Percentiles rank a stretch among this genome's conserved stretches.
Evolutionary conservation across 2,329 filamentous ascomycete species (phyloP).

Genomic region (Penicillium rolfsii): DNA sequence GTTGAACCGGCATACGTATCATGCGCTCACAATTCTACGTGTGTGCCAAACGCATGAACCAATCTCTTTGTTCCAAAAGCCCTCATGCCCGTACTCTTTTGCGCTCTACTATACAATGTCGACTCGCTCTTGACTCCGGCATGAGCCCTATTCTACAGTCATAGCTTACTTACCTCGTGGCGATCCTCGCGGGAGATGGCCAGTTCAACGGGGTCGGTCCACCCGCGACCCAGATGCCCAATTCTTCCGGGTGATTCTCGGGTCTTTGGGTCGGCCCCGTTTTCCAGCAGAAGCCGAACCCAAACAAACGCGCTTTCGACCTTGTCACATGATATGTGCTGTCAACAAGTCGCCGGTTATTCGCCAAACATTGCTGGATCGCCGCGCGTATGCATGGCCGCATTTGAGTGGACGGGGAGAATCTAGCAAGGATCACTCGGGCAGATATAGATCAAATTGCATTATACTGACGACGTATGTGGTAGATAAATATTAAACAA

Average conservation of each 20-base stretch:
- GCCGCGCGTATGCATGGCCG: background rate
- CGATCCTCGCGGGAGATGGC: background rate
- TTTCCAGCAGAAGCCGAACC: background rate
- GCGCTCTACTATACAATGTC: background rate
- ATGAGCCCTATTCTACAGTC: background rate
- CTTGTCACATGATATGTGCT: background rate
- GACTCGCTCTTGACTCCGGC: background rate
- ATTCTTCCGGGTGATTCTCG: background rate
- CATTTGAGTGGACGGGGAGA: background rate
- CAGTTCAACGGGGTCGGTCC: background rate
- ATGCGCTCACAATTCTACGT: background rate
- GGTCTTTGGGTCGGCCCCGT: background rate
- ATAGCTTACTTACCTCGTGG: background rate
- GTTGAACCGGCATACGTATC: background rate
- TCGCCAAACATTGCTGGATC: background rate
- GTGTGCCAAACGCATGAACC: background rate
- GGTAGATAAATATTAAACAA: background rate
- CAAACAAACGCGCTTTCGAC: background rate
- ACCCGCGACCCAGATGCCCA: background rate
- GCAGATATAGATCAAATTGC: background rate
- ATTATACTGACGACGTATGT: background rate
- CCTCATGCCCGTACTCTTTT: background rate
- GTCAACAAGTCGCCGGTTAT: too few species aligned
- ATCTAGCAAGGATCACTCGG: background rate
- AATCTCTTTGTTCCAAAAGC: background rate